These are phyloP conservation scores for Pulveroboletus sp. DNA, from an alignment of 768 basidiomycete species.

Conservation along the genomic window DNA sequence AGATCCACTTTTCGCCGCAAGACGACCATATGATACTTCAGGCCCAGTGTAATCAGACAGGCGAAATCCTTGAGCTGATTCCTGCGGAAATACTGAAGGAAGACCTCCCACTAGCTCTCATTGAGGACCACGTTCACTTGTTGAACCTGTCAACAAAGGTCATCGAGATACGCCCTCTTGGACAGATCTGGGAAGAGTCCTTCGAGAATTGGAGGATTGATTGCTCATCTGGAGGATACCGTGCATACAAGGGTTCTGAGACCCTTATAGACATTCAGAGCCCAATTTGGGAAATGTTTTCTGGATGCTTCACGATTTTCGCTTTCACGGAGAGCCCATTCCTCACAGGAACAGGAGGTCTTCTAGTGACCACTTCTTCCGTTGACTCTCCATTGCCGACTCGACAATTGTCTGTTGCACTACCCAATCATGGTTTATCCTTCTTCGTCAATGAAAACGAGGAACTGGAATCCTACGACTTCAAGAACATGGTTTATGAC, in stretches of 20 bases:
- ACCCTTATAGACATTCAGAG: not conserved
- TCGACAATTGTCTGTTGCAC: not conserved
- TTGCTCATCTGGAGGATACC: not conserved
- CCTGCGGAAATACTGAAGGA: slow-evolving; percentile 6
- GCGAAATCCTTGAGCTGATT: slow-evolving; percentile 14
- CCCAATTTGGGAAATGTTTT: not conserved
- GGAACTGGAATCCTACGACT: not conserved
- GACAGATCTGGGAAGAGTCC: slow-evolving; percentile 1
- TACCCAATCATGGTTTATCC: not conserved
- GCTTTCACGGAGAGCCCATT: no score
- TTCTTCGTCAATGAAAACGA: not conserved
- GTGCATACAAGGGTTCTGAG: not conserved
- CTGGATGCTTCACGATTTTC: no score
- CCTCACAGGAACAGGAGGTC: not conserved
- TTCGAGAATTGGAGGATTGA: slow-evolving; percentile 9
- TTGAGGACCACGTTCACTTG: slow-evolving; percentile 20
- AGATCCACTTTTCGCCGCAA: slow-evolving; percentile 14
- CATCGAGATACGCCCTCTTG: not conserved
- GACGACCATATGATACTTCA: slow-evolving; percentile 7
- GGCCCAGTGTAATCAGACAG: not conserved
- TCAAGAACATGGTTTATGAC: not conserved
- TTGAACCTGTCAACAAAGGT: slow-evolving; percentile 7
- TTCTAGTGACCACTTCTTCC: not conserved
- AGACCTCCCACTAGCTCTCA: slow-evolving; percentile 18
- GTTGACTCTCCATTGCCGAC: not conserved